A percentile compares a stretch with the other conserved stretches of the same genome.
phyloP scores from a whole-genome alignment of 2,329 filamentous ascomycete genomes.

The Tolypocladium paradoxum region DNA sequence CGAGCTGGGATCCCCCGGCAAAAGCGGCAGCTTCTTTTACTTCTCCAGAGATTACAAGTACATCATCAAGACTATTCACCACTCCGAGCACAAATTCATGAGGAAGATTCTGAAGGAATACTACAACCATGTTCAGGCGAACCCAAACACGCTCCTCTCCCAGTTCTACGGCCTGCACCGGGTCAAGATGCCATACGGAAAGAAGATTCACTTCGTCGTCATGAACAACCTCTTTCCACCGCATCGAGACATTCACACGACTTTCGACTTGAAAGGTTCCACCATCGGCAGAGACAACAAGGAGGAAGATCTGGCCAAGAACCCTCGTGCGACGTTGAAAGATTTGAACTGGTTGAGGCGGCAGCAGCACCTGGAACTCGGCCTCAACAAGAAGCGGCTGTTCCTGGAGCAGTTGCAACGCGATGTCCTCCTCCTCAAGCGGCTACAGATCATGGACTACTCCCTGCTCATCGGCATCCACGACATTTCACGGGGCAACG shows the following conservation, averaged over 20 bases:
- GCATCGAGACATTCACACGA: constrained; percentile 93
- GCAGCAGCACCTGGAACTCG: constrained; percentile 76
- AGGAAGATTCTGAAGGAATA: constrained; percentile 82
- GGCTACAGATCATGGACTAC: constrained; percentile 96
- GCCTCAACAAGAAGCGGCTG: constrained; percentile 73
- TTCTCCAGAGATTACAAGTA: constrained; percentile 99
- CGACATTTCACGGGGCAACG: constrained; percentile 80
- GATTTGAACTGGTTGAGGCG: constrained; percentile 93
- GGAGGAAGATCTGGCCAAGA: constrained; percentile 78
- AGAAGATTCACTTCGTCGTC: constrained; percentile 98
- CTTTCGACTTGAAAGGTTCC: constrained; percentile 93
- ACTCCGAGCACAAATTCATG: constrained; percentile 82
- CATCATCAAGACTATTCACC: constrained; percentile 99
- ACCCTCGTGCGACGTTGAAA: constrained; percentile 87
- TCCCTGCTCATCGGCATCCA: constrained; percentile 92
- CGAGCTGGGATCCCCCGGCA: constrained; percentile 90
- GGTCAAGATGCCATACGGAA: constrained; percentile 95
- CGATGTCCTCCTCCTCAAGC: constrained; percentile 79
- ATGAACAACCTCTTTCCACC: constrained; percentile 99
- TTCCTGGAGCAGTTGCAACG: constrained; percentile 83
- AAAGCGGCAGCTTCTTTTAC: constrained; percentile 99
- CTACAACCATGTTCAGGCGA: constrained; percentile 82
- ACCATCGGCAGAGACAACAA: constrained; percentile 86
- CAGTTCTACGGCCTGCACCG: constrained; percentile 97
- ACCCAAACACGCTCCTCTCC: constrained; percentile 92